Conservation (phyloP, 2,329 filamentous ascomycete species). For the Phoma herbarum region DNA sequence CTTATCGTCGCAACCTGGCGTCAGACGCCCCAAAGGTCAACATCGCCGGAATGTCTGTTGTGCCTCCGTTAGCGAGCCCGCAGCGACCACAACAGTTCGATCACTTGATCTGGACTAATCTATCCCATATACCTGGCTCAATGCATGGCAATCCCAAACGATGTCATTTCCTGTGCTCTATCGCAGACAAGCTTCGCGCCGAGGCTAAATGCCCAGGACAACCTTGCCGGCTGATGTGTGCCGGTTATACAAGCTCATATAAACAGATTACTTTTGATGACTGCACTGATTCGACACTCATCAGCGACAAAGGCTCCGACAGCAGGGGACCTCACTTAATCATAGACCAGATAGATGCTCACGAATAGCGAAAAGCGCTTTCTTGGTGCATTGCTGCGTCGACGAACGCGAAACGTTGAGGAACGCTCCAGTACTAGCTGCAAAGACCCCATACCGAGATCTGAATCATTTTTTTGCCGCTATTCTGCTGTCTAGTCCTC, state of each 20-base stretch:
- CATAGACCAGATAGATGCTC: too few relatives aligned
- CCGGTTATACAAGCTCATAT: conserved; percentile 16
- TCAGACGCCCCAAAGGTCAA: too few relatives aligned
- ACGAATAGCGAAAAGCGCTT: not conserved
- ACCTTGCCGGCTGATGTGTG: conserved; percentile 6
- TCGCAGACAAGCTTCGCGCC: conserved; percentile 13
- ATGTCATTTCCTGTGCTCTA: not conserved
- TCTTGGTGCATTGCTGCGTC: not conserved
- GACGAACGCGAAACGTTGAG: not conserved
- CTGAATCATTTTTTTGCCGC: not conserved
- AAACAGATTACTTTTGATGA: conserved; percentile 11
- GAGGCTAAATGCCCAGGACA: conserved; percentile 8
- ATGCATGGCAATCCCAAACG: not conserved
- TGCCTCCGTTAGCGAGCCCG: not conserved
- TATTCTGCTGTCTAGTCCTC: not conserved
- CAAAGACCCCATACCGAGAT: too few relatives aligned
- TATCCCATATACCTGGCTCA: not conserved
- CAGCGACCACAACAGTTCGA: not conserved
- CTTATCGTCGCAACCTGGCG: not conserved
- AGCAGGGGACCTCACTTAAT: not conserved
- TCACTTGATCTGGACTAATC: not conserved
- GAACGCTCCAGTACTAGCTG: not conserved
- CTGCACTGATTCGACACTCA: not conserved
- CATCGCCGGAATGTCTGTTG: not conserved
- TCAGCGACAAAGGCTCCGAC: not conserved